A percentile compares a stretch with the other conserved stretches of the same genome.
phyloP scores from a whole-genome alignment of 2,329 filamentous ascomycete genomes.

The Coniochaeta ligniaria region DNA sequence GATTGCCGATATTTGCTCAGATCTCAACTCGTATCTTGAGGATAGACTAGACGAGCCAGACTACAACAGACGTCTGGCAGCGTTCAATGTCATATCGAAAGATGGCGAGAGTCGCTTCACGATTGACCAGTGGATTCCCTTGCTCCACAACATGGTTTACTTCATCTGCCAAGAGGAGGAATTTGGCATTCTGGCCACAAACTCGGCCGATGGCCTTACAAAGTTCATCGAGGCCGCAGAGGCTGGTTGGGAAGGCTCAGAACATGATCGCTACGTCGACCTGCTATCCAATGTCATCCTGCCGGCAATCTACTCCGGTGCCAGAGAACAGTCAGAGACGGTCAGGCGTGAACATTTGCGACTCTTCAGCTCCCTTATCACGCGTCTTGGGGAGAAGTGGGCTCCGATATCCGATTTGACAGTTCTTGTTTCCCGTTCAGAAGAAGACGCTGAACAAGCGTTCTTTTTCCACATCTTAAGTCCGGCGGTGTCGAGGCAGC shows the following conservation, averaged over 20 bases:
- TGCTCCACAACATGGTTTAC: slow-evolving; percentile 85
- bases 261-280: slow-evolving; percentile 41
- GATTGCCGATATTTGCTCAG: slow-evolving; percentile 63
- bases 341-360: slow-evolving; percentile 77
- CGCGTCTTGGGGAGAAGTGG: slow-evolving; percentile 58
- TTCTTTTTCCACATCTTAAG: slow-evolving; percentile 94
- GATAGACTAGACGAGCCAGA: slow-evolving; percentile 77
- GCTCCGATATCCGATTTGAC: slow-evolving; percentile 66
- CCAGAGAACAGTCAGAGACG: slow-evolving; percentile 72
- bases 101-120: slow-evolving; percentile 53
- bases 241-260: slow-evolving; percentile 28
- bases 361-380: slow-evolving; percentile 72
- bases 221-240: slow-evolving; percentile 64
- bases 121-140: slow-evolving; percentile 73
- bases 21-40: slow-evolving; percentile 72
- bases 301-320: slow-evolving; percentile 68
- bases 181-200: slow-evolving; percentile 71
- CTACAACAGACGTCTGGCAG: slow-evolving; percentile 72
- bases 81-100: slow-evolving; percentile 67
- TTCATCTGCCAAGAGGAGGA: slow-evolving; percentile 84
- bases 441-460: slow-evolving; percentile 62
- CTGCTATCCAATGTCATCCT: slow-evolving; percentile 62
- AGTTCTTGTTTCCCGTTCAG: slow-evolving; percentile 50
- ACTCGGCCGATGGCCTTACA: slow-evolving; percentile 74
- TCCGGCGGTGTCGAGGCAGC: slow-evolving; percentile 78